phyloP scores from a whole-genome alignment of 371 early-diverging fungal species.

The Mortierella sp. region DNA sequence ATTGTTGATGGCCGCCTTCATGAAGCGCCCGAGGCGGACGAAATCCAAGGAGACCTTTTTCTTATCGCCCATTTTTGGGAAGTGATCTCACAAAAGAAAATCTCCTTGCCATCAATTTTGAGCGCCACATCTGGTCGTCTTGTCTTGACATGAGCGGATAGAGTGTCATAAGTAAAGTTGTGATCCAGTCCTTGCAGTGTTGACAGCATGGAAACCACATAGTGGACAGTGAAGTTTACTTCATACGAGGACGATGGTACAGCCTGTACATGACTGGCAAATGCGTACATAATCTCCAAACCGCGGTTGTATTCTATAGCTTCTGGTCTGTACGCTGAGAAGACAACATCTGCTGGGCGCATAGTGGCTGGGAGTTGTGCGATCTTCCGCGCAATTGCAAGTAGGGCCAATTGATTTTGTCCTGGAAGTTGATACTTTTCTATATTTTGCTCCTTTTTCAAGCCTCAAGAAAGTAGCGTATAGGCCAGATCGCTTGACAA shows the following conservation, averaged over 20 bases:
- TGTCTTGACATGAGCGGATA: neutral
- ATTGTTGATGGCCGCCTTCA: slow-evolving; percentile 5
- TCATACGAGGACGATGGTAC: neutral
- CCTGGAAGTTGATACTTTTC: no score
- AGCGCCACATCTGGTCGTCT: neutral
- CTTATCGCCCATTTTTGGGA: neutral
- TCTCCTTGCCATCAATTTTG: neutral
- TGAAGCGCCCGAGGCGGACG: neutral
- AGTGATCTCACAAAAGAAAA: neutral
- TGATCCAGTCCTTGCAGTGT: neutral
- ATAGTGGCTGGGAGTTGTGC: no score
- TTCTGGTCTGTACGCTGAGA: no score
- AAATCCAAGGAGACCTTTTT: neutral
- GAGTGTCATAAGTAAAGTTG: no score
- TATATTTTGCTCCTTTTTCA: no score
- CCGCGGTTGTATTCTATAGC: no score
- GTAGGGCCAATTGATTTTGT: no score
- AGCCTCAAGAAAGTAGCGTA: no score
- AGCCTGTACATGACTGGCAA: neutral
- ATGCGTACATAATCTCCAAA: neutral
- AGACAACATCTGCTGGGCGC: no score
- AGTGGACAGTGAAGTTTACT: neutral
- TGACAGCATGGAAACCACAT: neutral
- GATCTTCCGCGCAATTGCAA: no score
- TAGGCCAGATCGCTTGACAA: no score